These are phyloP conservation scores for Kwoniella shandongensis DNA, from an alignment of 768 basidiomycete species.

Conservation along the genomic window DNA sequence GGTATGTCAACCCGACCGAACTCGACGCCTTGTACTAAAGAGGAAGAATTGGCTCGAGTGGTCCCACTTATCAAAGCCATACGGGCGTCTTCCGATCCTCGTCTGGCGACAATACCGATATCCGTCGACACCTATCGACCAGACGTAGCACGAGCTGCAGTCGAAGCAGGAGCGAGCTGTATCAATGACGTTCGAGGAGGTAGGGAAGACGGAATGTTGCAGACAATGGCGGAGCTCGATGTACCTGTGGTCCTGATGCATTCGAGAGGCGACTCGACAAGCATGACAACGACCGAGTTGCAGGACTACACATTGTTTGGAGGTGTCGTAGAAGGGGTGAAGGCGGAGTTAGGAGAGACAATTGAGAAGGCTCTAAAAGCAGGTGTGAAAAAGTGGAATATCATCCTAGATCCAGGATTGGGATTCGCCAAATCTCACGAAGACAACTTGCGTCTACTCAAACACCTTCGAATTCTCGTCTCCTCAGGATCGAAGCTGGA, in stretches of 20 bases:
- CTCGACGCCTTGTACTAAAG: constrained; percentile 57
- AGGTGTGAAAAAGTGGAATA: constrained; percentile 80
- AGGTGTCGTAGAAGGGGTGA: constrained; percentile 67
- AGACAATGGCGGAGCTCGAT: constrained; percentile 63
- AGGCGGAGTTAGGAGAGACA: constrained; percentile 63
- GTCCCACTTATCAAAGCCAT: constrained; percentile 68
- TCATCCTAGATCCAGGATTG: constrained; percentile 86
- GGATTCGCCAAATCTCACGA: constrained; percentile 87
- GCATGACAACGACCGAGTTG: constrained; percentile 66
- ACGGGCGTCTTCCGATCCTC: constrained; percentile 47
- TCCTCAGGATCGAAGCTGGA: constrained; percentile 21
- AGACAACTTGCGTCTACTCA: constrained; percentile 70
- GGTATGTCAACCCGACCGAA: constrained; percentile 90
- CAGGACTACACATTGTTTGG: constrained; percentile 55
- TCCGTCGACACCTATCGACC: constrained; percentile 89
- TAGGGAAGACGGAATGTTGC: constrained; percentile 65
- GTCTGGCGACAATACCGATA: constrained; percentile 58
- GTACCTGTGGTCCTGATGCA: constrained; percentile 93
- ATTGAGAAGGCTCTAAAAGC: constrained; percentile 53
- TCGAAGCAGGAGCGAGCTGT: constrained; percentile 81
- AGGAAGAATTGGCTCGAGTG: constrained; percentile 73
- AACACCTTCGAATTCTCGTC: constrained; percentile 59
- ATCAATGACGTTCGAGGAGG: constrained; percentile 90
- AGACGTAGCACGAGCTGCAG: constrained; percentile 70
- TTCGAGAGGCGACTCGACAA: constrained; percentile 75